Evolutionary conservation across 495 filamentous ascomycete species (phyloP), one percentile per base, ranked within the genome.

Genomic region (Mycothermus thermophilus): DNA sequence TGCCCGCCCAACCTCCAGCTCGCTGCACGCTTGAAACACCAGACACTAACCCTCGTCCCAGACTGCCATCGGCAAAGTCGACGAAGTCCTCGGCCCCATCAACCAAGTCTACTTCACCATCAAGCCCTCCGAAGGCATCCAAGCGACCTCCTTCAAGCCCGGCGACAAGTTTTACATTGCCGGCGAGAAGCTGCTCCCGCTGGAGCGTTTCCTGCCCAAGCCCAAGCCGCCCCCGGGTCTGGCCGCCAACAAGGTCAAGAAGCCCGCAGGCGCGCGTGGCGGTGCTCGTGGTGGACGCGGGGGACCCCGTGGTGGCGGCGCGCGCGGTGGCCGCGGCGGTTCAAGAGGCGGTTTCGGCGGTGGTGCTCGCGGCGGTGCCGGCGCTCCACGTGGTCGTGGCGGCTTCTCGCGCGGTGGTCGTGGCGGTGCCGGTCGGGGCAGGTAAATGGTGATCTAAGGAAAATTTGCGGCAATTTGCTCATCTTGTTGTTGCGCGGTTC

Each of bases 51-150:
- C 22, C 22, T 11, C 22, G 63, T 58, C 62, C 35, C 61, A 87
- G 75, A 79, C 84, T 30, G 66, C 77, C 50, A 71, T 93, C 59
- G 85, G 81, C 61, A 88, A 92, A 64, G 80, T 93, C 53, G 85
- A 93, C 66, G 87, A 95, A 67, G 83, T 95, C 40, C 75, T 95
- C 33, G 86, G 86, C 25, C 83, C 88, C 33, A 78, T 97, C 57
- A 95, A 92, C 67, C 79, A 93, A 58, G 85, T 96, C 39, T 93
- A 78, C 67, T 97, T 97, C 75, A 96, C 90, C 40, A 75, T 97
- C 58, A 96, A 95, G 64, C 85, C 92, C 23, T 52, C 83, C 52
- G 86, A 94, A 50, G 90, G 90, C 48, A 95, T 97, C 60, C 77
- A 90, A 52, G 87, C 90, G 28, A 74, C 75, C 13, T 92, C 83